phyloP scores from a whole-genome alignment of 108 stramenopile genomes.

The Cyclotella sp. region DNA sequence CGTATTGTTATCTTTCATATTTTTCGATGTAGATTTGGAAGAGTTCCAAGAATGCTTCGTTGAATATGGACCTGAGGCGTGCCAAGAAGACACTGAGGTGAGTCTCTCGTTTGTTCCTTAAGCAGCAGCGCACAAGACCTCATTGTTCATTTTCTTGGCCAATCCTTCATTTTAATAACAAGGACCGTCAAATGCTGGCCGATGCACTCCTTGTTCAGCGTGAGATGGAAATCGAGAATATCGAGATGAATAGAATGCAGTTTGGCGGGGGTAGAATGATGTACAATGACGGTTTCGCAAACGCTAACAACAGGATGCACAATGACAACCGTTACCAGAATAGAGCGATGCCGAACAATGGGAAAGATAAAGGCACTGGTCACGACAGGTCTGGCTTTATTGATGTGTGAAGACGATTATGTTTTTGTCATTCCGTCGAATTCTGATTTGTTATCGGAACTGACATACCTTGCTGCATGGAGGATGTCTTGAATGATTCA shows the following conservation, averaged over 20 bases:
- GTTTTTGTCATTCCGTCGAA: background rate
- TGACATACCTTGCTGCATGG: background rate
- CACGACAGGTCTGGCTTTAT: constrained; percentile 20
- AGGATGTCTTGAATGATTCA: background rate
- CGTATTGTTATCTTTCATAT: background rate
- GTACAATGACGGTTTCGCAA: background rate
- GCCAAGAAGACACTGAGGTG: background rate
- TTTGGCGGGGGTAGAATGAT: background rate
- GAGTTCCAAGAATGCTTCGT: constrained; percentile 11
- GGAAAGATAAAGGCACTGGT: background rate
- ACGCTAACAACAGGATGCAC: background rate
- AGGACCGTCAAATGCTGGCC: constrained; percentile 9
- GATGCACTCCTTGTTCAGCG: constrained; percentile 5
- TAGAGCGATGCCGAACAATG: constrained; percentile 1
- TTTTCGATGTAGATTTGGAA: background rate
- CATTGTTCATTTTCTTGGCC: background rate
- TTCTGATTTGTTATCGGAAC: background rate
- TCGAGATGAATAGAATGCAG: constrained; percentile 7
- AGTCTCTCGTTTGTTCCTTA: background rate
- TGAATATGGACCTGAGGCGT: background rate
- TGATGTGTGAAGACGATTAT: background rate
- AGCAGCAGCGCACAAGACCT: background rate
- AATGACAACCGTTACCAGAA: constrained; percentile 1
- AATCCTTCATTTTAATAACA: background rate
- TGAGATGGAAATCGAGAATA: constrained; percentile 4